Conservation (phyloP, 441 rosid genomes). For the Rhodomyrtus psidioides region DNA sequence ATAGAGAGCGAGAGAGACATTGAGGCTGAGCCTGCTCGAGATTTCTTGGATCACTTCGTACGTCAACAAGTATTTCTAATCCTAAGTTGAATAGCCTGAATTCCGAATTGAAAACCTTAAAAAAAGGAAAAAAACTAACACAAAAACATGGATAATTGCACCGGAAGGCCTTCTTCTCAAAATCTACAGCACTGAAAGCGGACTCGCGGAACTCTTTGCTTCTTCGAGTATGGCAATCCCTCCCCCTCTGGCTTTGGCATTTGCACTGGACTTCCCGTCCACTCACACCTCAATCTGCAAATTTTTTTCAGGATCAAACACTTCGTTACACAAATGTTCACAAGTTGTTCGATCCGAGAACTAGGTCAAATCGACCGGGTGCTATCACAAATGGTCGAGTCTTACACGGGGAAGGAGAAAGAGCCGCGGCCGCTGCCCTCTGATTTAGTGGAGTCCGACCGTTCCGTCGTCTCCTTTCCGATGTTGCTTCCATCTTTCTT, state of each 20-base stretch:
- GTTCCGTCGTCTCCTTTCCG: conserved; percentile 1
- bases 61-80: neutral
- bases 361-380: neutral
- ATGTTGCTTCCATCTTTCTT: neutral
- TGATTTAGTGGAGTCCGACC: conserved; percentile 35
- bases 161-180: neutral
- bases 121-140: neutral
- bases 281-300: conserved; percentile 60
- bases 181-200: conserved; percentile 63
- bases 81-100: neutral
- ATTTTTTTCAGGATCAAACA: neutral
- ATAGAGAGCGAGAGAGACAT: neutral
- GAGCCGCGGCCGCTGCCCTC: conserved; percentile 54
- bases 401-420: conserved; percentile 78
- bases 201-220: conserved; percentile 27
- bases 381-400: neutral
- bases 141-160: neutral
- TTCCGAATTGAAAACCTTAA: neutral
- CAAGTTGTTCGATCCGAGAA: neutral
- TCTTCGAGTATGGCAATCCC: conserved; percentile 17
- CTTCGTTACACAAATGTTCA: neutral
- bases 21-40: neutral
- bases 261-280: conserved; percentile 65
- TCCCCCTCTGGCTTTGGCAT: conserved; percentile 54
- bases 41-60: neutral